Evolutionary conservation across 495 filamentous ascomycete species (phyloP).

Genomic region (Pyrenula massariospora): DNA sequence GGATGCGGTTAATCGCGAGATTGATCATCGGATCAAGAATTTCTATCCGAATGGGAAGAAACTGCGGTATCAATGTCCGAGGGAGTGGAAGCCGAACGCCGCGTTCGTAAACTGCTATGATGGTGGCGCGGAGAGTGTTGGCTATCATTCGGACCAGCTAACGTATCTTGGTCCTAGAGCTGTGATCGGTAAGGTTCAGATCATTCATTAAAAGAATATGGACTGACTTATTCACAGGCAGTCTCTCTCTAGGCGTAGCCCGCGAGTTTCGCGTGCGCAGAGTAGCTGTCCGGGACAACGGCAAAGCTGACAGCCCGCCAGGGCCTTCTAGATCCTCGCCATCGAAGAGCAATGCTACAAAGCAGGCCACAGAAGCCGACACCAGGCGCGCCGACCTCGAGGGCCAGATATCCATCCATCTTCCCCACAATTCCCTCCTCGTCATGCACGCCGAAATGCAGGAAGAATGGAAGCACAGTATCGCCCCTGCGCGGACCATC

Average conservation of each 20-base stretch:
- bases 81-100: slow-evolving; percentile 72
- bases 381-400: slow-evolving; percentile 39
- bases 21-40: slow-evolving; percentile 50
- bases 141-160: slow-evolving; percentile 83
- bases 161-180: slow-evolving; percentile 86
- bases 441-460: slow-evolving; percentile 87
- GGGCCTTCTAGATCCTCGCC: background rate
- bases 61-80: slow-evolving; percentile 57
- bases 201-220: no score
- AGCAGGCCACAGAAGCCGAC: slow-evolving; percentile 2
- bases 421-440: slow-evolving; percentile 86
- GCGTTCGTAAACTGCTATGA: slow-evolving; percentile 91
- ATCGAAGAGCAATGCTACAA: slow-evolving; percentile 7
- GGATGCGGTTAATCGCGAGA: slow-evolving; percentile 60
- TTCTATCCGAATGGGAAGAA: slow-evolving; percentile 55
- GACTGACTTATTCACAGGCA: no score
- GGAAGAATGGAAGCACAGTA: slow-evolving; percentile 48
- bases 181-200: no score
- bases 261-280: slow-evolving; percentile 82
- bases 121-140: slow-evolving; percentile 67
- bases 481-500: slow-evolving; percentile 60
- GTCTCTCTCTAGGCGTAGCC: slow-evolving; percentile 76
- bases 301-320: slow-evolving; percentile 13
- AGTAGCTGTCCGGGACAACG: slow-evolving; percentile 47
- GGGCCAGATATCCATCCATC: slow-evolving; percentile 81